Evolutionary conservation across 345 rosid genomes (phyloP).

Genomic region (Turnera subulata): DNA sequence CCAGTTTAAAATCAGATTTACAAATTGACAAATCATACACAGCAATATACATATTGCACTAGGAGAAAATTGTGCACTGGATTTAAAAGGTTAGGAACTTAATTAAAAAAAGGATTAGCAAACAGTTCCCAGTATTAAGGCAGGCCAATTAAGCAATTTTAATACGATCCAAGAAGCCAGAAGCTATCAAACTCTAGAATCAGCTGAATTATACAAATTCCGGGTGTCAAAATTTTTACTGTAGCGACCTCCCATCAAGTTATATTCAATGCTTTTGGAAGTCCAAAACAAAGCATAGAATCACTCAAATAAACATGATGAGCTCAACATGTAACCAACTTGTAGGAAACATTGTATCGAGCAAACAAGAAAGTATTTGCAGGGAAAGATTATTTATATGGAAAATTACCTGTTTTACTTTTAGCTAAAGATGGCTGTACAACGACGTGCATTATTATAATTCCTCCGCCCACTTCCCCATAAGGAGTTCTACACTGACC

Average conservation of each 20-base stretch:
- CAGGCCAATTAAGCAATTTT: neutral
- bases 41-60: neutral
- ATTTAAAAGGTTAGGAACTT: too few relatives aligned
- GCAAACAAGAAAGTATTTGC: neutral
- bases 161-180: neutral
- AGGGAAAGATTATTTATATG: neutral
- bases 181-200: neutral
- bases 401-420: conserved; percentile 54
- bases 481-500: conserved; percentile 79
- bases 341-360: neutral
- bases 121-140: too few relatives aligned
- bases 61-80: neutral
- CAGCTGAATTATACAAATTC: neutral
- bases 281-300: neutral
- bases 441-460: conserved; percentile 81
- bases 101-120: too few relatives aligned
- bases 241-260: neutral
- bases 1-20: too few relatives aligned
- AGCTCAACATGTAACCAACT: neutral
- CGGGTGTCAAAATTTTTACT: neutral
- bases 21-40: neutral
- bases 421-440: conserved; percentile 74
- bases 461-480: conserved; percentile 59
- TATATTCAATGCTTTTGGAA: too few relatives aligned
- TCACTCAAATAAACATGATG: neutral